Conservation (phyloP, 805 yeast species). For the Yarrowia sp. region DNA sequence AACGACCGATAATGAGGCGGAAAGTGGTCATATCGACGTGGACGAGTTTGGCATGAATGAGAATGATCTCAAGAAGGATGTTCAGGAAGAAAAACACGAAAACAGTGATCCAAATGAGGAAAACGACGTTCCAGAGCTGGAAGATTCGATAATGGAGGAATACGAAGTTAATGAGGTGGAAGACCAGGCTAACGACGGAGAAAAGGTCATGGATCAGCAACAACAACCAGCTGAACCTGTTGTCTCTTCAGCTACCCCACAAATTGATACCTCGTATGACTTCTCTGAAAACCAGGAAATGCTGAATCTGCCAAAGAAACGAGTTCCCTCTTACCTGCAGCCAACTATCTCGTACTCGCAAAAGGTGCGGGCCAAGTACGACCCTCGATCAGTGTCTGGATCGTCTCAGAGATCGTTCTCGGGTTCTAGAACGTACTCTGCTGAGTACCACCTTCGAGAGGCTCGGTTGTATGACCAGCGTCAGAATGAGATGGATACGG, state of each 20-base stretch:
- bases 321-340: constrained; percentile 34
- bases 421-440: constrained; percentile 19
- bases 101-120: not conserved
- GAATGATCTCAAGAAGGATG: no score
- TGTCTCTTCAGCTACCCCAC: not conserved
- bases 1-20: not conserved
- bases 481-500: constrained; percentile 16
- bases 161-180: not conserved
- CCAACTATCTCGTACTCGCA: constrained; percentile 36
- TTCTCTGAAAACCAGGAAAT: constrained; percentile 15
- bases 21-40: not conserved
- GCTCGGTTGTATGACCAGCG: constrained; percentile 21
- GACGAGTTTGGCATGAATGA: constrained; percentile 7
- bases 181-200: not conserved
- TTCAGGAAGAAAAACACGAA: not conserved
- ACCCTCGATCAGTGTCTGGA: constrained; percentile 12
- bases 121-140: constrained; percentile 2
- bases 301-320: constrained; percentile 18
- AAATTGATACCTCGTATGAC: constrained; percentile 22
- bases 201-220: not conserved
- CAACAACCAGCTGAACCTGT: not conserved
- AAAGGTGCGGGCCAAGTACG: constrained; percentile 27
- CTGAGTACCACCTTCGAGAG: constrained; percentile 26
- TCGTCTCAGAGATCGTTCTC: constrained; percentile 35
- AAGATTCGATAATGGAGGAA: constrained; percentile 24